Evolutionary conservation across 345 rosid species (phyloP).

Genomic region (Gossypium stocksii): DNA sequence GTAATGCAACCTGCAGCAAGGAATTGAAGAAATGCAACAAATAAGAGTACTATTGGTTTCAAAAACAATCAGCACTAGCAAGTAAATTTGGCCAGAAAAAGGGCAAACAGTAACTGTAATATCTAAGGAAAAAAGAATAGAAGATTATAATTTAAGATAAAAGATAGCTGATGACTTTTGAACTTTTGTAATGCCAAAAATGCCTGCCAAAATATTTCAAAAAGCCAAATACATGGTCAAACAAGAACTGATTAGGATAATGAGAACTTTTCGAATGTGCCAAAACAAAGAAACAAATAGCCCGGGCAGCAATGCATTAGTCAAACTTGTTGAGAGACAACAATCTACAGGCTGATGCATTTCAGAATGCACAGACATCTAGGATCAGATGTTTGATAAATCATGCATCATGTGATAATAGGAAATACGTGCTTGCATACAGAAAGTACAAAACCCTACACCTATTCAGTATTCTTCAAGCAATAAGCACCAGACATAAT

Average conservation of each 20-base stretch:
- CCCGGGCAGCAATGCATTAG: too few species aligned
- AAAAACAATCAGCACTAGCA: neutral
- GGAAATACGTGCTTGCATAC: neutral
- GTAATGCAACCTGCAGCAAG: conserved; percentile 20
- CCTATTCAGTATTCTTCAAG: neutral
- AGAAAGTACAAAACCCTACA: neutral
- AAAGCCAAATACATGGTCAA: neutral
- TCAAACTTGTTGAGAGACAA: too few species aligned
- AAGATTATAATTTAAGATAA: neutral
- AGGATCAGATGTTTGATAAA: neutral
- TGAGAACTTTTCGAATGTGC: neutral
- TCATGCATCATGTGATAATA: neutral
- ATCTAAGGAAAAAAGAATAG: neutral
- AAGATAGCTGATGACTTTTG: neutral
- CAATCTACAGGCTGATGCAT: neutral
- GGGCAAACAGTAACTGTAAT: neutral
- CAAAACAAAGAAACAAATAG: neutral
- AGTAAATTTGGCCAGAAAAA: neutral
- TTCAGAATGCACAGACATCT: neutral
- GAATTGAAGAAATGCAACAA: neutral
- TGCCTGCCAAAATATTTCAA: neutral
- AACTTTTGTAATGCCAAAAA: neutral
- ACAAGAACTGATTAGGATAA: neutral
- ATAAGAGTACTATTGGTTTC: neutral
- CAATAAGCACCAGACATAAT: neutral